These are phyloP conservation scores for Echinochloa phyllopogon DNA, from an alignment of 176 grass and related monocot species.

Conservation along the genomic window DNA sequence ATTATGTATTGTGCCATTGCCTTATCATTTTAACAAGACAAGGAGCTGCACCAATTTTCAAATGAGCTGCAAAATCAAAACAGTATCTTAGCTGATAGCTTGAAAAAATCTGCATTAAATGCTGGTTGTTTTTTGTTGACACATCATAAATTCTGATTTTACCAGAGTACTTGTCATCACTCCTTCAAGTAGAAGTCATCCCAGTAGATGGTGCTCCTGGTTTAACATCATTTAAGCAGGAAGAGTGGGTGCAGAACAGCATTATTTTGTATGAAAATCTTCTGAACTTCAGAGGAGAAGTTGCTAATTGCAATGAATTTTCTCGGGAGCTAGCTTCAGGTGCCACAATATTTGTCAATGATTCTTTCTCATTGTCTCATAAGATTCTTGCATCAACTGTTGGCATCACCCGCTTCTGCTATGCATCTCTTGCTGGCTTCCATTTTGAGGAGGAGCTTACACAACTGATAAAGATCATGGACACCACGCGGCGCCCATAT, in stretches of 20 bases:
- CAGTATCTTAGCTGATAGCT: not conserved
- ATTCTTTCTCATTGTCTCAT: slow-evolving; percentile 89
- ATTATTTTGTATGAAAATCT: slow-evolving; percentile 84
- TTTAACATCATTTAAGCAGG: slow-evolving; percentile 50
- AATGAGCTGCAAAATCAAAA: not conserved
- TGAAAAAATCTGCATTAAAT: slow-evolving; percentile 12
- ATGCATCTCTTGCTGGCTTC: slow-evolving; percentile 87
- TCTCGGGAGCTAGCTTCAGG: slow-evolving; percentile 74
- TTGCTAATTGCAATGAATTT: slow-evolving; percentile 76
- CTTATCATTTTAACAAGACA: not conserved
- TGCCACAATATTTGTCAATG: slow-evolving; percentile 76
- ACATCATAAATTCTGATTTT: slow-evolving; percentile 42
- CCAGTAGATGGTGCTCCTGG: slow-evolving; percentile 48
- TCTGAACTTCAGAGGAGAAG: slow-evolving; percentile 77
- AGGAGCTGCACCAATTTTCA: not conserved
- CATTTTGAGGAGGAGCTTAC: slow-evolving; percentile 79
- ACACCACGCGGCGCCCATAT: slow-evolving; percentile 67
- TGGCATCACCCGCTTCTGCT: slow-evolving; percentile 83
- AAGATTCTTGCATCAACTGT: slow-evolving; percentile 93
- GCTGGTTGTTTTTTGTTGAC: slow-evolving; percentile 1
- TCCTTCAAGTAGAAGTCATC: slow-evolving; percentile 77
- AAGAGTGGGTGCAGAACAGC: slow-evolving; percentile 46
- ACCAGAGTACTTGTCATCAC: slow-evolving; percentile 73
- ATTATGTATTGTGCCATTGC: not conserved
- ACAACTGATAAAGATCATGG: slow-evolving; percentile 67